Evolutionary conservation across 805 yeast species (phyloP).

Genomic region (Torulaspora franciscae): DNA sequence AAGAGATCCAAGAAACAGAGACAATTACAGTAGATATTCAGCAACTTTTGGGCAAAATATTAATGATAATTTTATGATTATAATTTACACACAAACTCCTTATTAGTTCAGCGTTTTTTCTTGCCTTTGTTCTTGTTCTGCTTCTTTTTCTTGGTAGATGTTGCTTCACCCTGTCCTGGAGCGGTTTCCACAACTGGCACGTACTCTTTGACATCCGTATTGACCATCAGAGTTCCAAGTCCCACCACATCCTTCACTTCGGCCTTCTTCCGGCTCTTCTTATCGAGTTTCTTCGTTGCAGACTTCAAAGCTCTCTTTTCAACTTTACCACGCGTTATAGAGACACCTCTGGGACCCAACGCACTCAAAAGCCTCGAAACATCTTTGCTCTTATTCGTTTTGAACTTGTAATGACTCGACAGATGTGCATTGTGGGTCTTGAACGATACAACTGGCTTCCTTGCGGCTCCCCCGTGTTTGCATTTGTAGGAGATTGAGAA

Average conservation of each 20-base stretch:
- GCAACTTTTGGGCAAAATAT: neutral
- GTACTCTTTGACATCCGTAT: constrained; percentile 28
- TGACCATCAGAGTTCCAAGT: constrained; percentile 26
- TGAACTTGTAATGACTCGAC: constrained; percentile 56
- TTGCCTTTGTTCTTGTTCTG: constrained; percentile 27
- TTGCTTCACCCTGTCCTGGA: constrained; percentile 8
- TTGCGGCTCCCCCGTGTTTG: constrained; percentile 10
- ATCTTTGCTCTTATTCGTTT: constrained; percentile 63
- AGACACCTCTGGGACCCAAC: constrained; percentile 64
- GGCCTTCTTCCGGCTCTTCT: constrained; percentile 10
- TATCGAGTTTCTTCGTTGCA: constrained; percentile 5
- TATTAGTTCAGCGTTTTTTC: constrained; percentile 23
- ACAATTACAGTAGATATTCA: neutral
- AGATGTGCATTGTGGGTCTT: constrained; percentile 62
- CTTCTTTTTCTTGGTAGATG: constrained; percentile 17
- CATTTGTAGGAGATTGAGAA: constrained; percentile 38
- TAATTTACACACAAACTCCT: constrained; percentile 7
- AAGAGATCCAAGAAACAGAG: constrained; percentile 13
- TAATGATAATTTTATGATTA: constrained; percentile 4
- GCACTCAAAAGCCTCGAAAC: constrained; percentile 67
- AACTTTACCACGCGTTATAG: constrained; percentile 26
- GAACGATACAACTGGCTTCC: constrained; percentile 34
- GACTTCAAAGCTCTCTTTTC: constrained; percentile 18
- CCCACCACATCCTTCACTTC: constrained; percentile 25
- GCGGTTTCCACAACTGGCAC: constrained; percentile 16